These are phyloP conservation scores for Austroboletus novae-zelandiae DNA, from an alignment of 1,284 basidiomycete genomes.

Conservation along the genomic window DNA sequence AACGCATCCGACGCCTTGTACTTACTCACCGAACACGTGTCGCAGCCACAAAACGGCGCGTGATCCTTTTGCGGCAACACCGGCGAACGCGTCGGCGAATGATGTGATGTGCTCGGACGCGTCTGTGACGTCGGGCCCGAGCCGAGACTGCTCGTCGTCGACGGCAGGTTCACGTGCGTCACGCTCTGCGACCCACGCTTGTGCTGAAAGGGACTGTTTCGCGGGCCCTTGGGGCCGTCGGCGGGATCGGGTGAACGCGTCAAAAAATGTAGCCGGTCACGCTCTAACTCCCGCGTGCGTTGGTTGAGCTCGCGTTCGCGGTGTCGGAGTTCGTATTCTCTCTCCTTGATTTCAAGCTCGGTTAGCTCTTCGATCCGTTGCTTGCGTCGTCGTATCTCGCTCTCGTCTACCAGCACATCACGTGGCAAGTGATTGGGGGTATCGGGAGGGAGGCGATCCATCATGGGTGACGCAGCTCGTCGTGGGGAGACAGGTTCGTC, in stretches of 20 bases:
- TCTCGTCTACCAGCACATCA: conserved; percentile 30
- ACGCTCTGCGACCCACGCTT: conserved; percentile 43
- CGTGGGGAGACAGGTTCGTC: conserved; percentile 40
- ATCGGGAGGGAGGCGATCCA: conserved; percentile 26
- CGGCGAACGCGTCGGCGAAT: conserved; percentile 23
- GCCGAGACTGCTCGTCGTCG: conserved; percentile 22
- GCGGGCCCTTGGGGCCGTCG: conserved; percentile 28
- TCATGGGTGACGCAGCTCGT: conserved; percentile 30
- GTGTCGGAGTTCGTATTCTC: conserved; percentile 51
- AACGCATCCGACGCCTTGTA: conserved; percentile 37
- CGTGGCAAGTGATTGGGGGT: conserved; percentile 11
- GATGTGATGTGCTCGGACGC: conserved; percentile 22
- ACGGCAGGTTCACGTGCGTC: conserved; percentile 43
- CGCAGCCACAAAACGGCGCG: conserved; percentile 61
- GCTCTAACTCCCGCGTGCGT: conserved; percentile 52
- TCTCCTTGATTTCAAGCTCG: conserved; percentile 50
- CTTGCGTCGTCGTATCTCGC: conserved; percentile 37
- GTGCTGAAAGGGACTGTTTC: conserved; percentile 24
- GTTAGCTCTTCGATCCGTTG: conserved; percentile 50
- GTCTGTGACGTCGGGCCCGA: conserved; percentile 1
- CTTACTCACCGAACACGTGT: conserved; percentile 52
- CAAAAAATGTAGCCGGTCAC: conserved; percentile 43
- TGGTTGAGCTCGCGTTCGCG: conserved; percentile 60
- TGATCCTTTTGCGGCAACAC: conserved; percentile 38
- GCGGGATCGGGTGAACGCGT: conserved; percentile 24